A percentile compares a stretch with the other conserved stretches of the same genome.
phyloP scores from a whole-genome alignment of 2,329 filamentous ascomycete genomes.

The Capronia coronata region DNA sequence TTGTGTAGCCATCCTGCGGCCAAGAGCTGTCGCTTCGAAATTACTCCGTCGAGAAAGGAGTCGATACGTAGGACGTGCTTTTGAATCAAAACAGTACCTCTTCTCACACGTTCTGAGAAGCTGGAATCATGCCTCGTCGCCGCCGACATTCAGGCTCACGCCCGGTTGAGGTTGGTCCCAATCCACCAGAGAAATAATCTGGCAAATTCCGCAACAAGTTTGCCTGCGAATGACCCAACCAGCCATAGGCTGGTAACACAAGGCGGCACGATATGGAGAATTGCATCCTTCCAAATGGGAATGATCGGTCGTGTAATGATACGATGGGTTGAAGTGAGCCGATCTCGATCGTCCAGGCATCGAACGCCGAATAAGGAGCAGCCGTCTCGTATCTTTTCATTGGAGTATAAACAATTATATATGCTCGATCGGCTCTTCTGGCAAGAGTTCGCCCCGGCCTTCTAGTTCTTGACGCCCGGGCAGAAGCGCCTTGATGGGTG shows the following conservation, averaged over 20 bases:
- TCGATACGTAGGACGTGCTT: neutral
- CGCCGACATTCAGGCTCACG: too few species aligned
- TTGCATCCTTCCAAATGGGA: neutral
- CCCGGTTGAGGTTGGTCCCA: too few species aligned
- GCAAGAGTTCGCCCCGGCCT: conserved; percentile 48
- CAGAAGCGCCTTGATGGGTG: conserved; percentile 65
- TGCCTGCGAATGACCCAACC: neutral
- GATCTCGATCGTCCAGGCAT: neutral
- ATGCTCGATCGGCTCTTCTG: conserved; percentile 80
- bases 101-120: neutral
- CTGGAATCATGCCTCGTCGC: neutral
- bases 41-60: conserved; percentile 8
- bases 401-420: conserved; percentile 9
- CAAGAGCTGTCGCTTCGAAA: conserved; percentile 11
- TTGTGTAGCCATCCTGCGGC: conserved; percentile 10
- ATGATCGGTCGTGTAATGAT: neutral
- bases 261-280: neutral
- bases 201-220: too few species aligned
- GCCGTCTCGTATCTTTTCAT: neutral
- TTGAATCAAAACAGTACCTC: neutral
- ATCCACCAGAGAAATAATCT: too few species aligned
- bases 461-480: conserved; percentile 44
- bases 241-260: neutral
- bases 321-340: neutral
- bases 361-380: too few species aligned